Base-by-base conservation (phyloP, 208 protist genomes). In the Leishmania lainsoni region DNA sequence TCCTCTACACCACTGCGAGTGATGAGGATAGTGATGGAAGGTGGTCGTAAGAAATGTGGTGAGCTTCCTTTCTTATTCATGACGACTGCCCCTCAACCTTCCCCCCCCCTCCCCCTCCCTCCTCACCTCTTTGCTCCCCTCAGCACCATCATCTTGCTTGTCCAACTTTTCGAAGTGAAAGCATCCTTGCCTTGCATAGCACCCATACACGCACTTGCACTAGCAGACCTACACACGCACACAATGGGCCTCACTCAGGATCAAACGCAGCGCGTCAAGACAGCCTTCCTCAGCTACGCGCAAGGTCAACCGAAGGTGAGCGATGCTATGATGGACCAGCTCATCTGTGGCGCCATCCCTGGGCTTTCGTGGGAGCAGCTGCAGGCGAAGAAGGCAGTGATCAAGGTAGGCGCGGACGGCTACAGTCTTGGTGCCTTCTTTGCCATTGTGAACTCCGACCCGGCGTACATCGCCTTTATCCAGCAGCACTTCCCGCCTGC, bases 281-380 rank as follows among this genome's bases (percentile, higher is more conserved):
- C 91, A 1, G 94, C 94, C 10, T 97, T 96, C 77, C 90, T 97
- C 63, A 93, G 87, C 81, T 97, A 97, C 80, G 80, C 94, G 17
- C 94, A 97, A 83, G 94, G 91, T 12, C 88, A 95, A 79, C 87
- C 85, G 0, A 94, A 93, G 81, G 87, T 97, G 52, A 78, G 75
- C 68, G 91, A 95, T 80, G 87, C 91, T 16, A 97, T 97, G 94
- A 95, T 97, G 45, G 94, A 97, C 76, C 94, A 97, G 78, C 80
- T 97, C 59, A 96, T 97, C 79, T 97, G 94, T 80, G 94, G 91
- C 65, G 94, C 94, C 80, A 89, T 97, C 42, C 94, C 94, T 3
- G 92, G 92, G 1, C 84, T 96, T 2, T 83, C 86, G 16, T 97
- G 92, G 92, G 92, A 97, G 81, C 88, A 96, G 79, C 87, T 97